Evolutionary conservation across 352 stramenopile genomes (phyloP).

Genomic region (Thalassiosira hispida): DNA sequence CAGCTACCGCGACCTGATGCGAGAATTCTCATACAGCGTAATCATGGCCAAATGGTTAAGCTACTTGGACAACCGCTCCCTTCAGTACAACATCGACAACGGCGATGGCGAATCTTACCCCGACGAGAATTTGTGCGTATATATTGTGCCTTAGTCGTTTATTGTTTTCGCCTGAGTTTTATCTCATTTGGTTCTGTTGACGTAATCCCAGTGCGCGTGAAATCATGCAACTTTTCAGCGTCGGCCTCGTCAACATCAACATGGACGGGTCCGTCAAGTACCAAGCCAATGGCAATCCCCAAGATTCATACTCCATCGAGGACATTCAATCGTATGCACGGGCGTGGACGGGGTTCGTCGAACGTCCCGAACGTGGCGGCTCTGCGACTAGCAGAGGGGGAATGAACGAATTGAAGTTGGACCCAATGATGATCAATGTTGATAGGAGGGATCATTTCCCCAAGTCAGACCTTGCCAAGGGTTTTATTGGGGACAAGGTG

Average conservation of each 20-base stretch:
- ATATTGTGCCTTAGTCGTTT: too few relatives aligned
- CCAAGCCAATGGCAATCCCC: slow-evolving; percentile 37
- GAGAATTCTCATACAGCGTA: slow-evolving; percentile 58
- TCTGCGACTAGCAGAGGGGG: background rate
- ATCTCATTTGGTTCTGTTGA: background rate
- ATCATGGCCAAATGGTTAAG: slow-evolving; percentile 35
- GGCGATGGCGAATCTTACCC: slow-evolving; percentile 29
- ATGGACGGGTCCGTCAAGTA: slow-evolving; percentile 59
- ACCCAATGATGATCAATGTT: slow-evolving; percentile 63
- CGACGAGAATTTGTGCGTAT: slow-evolving; percentile 33
- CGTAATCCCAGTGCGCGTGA: background rate
- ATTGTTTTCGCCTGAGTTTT: background rate
- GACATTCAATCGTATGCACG: slow-evolving; percentile 28
- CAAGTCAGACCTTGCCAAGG: slow-evolving; percentile 52
- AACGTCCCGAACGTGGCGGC: background rate
- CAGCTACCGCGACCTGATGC: slow-evolving; percentile 46
- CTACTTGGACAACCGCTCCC: slow-evolving; percentile 27
- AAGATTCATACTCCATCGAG: slow-evolving; percentile 17
- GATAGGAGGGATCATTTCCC: slow-evolving; percentile 63
- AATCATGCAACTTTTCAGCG: slow-evolving; percentile 77
- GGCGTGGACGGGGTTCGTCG: slow-evolving; percentile 22
- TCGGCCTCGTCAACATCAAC: slow-evolving; percentile 70
- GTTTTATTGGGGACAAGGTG: slow-evolving; percentile 55
- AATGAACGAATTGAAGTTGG: slow-evolving; percentile 33
- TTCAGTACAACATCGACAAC: slow-evolving; percentile 30